A percentile compares a stretch with the other conserved stretches of the same genome.
These are phyloP conservation scores for Arabis hirsuta DNA, from an alignment of 345 rosid species.

Conservation along the genomic window DNA sequence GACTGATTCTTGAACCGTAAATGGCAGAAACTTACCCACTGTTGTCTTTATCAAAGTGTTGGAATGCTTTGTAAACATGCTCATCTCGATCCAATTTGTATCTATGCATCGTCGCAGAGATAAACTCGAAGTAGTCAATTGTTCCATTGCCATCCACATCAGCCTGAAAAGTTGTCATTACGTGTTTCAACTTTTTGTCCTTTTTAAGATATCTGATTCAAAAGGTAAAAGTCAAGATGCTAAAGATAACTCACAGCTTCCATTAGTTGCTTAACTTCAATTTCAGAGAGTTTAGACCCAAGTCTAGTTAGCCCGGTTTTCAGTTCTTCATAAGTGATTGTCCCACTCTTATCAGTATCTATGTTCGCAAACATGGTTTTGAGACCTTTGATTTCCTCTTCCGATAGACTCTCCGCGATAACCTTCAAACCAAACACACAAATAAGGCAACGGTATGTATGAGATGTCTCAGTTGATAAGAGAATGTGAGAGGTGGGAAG, in stretches of 20 bases:
- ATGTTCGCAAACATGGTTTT: constrained; percentile 79
- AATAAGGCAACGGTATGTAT: background rate
- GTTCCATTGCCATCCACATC: constrained; percentile 93
- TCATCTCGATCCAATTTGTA: constrained; percentile 71
- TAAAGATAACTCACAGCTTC: constrained; percentile 71
- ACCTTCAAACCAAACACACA: constrained; percentile 51
- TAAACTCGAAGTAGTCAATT: constrained; percentile 80
- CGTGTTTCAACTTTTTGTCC: background rate
- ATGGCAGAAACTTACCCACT: constrained; percentile 58
- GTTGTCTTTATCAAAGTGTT: constrained; percentile 77
- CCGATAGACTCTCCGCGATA: constrained; percentile 79
- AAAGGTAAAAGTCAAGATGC: background rate
- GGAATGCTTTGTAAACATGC: constrained; percentile 80
- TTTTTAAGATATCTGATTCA: background rate
- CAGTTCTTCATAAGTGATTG: constrained; percentile 87
- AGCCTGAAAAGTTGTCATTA: constrained; percentile 48
- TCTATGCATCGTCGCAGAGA: constrained; percentile 90
- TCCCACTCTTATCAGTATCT: constrained; percentile 89
- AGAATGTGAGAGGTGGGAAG: background rate
- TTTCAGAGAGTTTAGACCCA: constrained; percentile 80
- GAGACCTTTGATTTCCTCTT: constrained; percentile 84
- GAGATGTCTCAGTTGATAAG: background rate
- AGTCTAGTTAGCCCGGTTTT: constrained; percentile 72
- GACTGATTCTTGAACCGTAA: background rate
- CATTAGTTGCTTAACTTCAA: constrained; percentile 87